A percentile compares a stretch with the other conserved stretches of the same genome.
These are phyloP conservation scores for Breviolum minutum DNA, from an alignment of 73 alveolate species.

Conservation along the genomic window DNA sequence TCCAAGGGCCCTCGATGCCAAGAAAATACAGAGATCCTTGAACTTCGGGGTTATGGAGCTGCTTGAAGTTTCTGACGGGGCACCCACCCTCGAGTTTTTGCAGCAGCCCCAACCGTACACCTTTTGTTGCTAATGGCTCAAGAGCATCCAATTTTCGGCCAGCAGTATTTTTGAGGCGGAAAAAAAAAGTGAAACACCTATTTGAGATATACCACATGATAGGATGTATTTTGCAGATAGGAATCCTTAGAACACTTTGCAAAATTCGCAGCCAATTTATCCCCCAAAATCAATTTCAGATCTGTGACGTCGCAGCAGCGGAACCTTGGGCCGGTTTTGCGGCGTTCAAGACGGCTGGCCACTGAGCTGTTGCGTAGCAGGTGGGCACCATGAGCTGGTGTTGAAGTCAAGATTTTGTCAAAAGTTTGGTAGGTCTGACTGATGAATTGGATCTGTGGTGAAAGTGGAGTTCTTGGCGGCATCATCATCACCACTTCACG, in stretches of 20 bases:
- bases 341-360: not conserved
- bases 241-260: not conserved
- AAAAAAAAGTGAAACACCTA: not conserved
- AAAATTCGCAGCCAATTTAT: not conserved
- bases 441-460: too few species aligned
- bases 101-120: not conserved
- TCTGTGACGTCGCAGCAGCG: not conserved
- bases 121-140: not conserved
- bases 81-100: not conserved
- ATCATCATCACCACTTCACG: too few species aligned
- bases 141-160: slow-evolving; percentile 46
- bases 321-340: too few species aligned
- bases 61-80: too few species aligned
- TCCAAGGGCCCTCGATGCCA: too few species aligned
- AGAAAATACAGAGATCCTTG: not conserved
- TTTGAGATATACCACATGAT: not conserved
- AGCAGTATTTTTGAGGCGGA: not conserved
- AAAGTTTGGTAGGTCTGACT: too few species aligned
- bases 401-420: not conserved
- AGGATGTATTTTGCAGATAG: not conserved
- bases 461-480: too few species aligned
- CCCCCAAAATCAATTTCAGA: not conserved
- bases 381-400: too few species aligned
- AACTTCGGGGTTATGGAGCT: not conserved
- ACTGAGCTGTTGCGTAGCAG: not conserved